These are phyloP conservation scores for Colletotrichum sp. DNA, from an alignment of 2,329 filamentous ascomycete genomes.

Conservation along the genomic window DNA sequence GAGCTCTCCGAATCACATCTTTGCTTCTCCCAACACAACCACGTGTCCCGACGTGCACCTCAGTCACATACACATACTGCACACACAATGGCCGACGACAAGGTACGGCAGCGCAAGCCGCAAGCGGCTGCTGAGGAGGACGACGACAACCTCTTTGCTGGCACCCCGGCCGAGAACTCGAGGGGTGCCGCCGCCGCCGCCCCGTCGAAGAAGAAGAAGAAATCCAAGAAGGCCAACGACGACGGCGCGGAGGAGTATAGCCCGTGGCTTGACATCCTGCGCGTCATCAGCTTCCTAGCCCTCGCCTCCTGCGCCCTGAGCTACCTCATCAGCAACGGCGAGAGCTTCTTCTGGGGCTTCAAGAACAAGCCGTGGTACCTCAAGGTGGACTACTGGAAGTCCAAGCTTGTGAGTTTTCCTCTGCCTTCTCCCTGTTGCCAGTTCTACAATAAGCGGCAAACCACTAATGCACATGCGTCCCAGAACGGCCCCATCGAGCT, in stretches of 20 bases:
- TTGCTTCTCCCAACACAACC: background rate
- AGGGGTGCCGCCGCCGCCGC: background rate
- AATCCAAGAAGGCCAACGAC: conserved; percentile 29
- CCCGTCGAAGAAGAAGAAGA: conserved; percentile 28
- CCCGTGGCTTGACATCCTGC: conserved; percentile 69
- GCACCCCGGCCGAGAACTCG: conserved; percentile 25
- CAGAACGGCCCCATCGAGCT: conserved; percentile 68
- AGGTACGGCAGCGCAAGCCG: conserved; percentile 50
- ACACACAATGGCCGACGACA: conserved; percentile 37
- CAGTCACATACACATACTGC: conserved; percentile 24
- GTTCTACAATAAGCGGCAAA: too few relatives aligned
- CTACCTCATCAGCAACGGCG: conserved; percentile 76
- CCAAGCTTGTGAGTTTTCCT: conserved; percentile 60
- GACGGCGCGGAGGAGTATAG: conserved; percentile 65
- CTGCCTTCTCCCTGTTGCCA: background rate
- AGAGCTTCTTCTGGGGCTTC: conserved; percentile 72
- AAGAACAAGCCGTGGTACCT: conserved; percentile 68
- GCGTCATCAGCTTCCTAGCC: conserved; percentile 71
- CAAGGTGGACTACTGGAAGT: conserved; percentile 61
- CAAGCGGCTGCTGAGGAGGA: conserved; percentile 23
- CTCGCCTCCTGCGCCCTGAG: conserved; percentile 73
- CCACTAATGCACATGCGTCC: background rate
- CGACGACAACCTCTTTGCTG: conserved; percentile 34
- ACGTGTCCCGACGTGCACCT: background rate
- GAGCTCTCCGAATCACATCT: background rate